Evolutionary conservation across 306 rosid genomes (phyloP), one percentile per base, ranked within the genome.

Genomic region (Cicer yamashitae): DNA sequence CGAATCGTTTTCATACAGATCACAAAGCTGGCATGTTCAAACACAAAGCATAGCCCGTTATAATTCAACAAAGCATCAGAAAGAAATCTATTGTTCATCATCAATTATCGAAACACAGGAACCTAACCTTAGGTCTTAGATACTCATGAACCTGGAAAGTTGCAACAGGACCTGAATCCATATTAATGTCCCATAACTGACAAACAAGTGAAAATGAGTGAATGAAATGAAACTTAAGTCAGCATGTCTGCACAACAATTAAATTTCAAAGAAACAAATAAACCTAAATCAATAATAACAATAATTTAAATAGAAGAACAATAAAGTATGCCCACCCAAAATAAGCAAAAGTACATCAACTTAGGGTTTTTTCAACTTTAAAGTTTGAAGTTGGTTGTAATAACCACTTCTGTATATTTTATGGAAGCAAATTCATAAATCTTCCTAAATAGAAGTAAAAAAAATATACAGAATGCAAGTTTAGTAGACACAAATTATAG

Each of bases 131-230:
- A 11, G 99, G 99, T 84, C 99, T 89, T 41, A 96, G 70, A 85
- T 92, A 78, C 84, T 96, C 99, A 41, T 96, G 99, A 83, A 92
- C 99, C 88, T 90, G 98, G 87, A 92, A 96, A 83, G 99, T 87
- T 58, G 92, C 70, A 69, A 96, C 94, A 0, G 99, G 99, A 48
- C 98, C 98, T 10, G 99, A 87, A 87, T 96, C 99, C 99, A 96
- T 96, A 75, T 96, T 92, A 75, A 96, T 92, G 88, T 96, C 99
- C 99, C 99, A 96, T 75, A 96, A 84, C 99, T 96, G 96, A 81
- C 66, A 87, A 88, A 80, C 74, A 70, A 70, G 76, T 56, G 50
- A 74, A 34, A 45, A 77, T 71, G 76, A 62, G 75, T 38, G 48
- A 77, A 73, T 53, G 66, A 73, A 56, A 51, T 71, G 44, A 67